phyloP scores from a whole-genome alignment of 225 moss, liverwort and hornwort species.

The Antitrichia curtipendula region DNA sequence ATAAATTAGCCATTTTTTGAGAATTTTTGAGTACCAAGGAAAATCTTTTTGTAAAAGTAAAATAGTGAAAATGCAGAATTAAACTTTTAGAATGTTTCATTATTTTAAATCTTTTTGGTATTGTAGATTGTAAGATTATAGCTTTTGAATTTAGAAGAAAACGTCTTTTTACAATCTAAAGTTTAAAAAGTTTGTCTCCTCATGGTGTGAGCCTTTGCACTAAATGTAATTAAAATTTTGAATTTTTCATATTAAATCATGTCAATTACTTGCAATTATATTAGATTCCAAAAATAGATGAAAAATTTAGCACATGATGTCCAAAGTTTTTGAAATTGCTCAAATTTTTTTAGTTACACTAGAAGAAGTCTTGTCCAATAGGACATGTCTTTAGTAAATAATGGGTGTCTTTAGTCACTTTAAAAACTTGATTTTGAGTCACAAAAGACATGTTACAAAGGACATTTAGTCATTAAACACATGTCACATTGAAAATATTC shows the following conservation, averaged over 20 bases:
- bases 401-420: no score
- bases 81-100: background rate
- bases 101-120: accelerated
- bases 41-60: background rate
- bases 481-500: no score
- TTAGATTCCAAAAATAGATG: background rate
- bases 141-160: background rate
- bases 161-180: background rate
- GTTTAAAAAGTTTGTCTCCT: background rate
- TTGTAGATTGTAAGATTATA: background rate
- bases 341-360: accelerated
- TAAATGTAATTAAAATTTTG: background rate
- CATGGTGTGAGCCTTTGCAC: background rate
- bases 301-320: accelerated
- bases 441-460: no score
- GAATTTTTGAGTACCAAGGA: accelerated
- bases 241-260: background rate
- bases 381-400: no score
- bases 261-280: background rate
- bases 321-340: background rate
- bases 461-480: no score
- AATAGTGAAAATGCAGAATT: background rate
- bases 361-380: no score
- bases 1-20: background rate
- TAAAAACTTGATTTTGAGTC: no score